These are phyloP conservation scores for Sophora flavescens DNA, from an alignment of 306 rosid genomes.

Conservation along the genomic window DNA sequence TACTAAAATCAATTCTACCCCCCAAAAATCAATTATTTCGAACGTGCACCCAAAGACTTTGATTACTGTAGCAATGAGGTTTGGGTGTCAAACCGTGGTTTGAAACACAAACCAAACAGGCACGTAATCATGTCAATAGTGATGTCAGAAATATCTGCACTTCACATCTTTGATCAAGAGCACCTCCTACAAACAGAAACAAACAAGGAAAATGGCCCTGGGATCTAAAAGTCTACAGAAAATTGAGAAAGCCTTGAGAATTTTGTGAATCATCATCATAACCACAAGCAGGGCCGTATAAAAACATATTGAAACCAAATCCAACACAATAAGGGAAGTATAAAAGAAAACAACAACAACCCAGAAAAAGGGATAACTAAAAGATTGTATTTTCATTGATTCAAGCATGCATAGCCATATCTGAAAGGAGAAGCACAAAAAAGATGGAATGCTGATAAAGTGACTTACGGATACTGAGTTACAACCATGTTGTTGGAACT, in stretches of 20 bases:
- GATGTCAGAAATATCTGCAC: too few relatives aligned
- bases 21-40: too few relatives aligned
- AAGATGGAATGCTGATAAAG: conserved; percentile 9
- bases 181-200: background rate
- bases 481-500: conserved; percentile 11
- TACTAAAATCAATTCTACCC: too few relatives aligned
- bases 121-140: background rate
- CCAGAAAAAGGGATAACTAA: conserved; percentile 31
- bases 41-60: too few relatives aligned
- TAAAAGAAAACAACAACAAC: background rate
- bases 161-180: too few relatives aligned
- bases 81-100: too few relatives aligned
- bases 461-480: conserved; percentile 23
- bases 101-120: too few relatives aligned
- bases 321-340: background rate
- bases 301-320: conserved; percentile 1
- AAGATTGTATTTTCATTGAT: conserved; percentile 18
- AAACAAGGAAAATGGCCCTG: background rate
- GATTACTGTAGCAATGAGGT: too few relatives aligned
- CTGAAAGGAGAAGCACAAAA: conserved; percentile 9
- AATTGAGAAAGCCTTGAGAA: background rate
- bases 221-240: background rate
- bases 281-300: background rate
- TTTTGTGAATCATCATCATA: background rate
- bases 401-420: conserved; percentile 32